These are phyloP conservation scores for Phlebopus sp. DNA, from an alignment of 1,284 basidiomycete genomes.

Conservation along the genomic window DNA sequence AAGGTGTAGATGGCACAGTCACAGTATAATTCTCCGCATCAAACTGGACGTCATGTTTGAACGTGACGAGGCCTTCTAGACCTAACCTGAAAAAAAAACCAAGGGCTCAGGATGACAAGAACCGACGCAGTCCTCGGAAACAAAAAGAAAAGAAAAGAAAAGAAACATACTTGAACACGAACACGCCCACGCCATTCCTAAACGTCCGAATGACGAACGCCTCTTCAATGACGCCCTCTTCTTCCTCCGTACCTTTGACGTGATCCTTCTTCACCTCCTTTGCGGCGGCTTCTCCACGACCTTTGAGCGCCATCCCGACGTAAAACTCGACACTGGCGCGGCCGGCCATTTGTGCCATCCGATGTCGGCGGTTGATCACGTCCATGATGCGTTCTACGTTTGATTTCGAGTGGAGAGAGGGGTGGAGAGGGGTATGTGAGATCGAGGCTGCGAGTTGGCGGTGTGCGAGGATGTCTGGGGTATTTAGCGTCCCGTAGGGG, in stretches of 20 bases:
- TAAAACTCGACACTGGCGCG: constrained; percentile 97
- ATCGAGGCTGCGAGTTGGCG: constrained; percentile 93
- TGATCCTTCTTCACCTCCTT: constrained; percentile 11
- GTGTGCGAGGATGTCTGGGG: constrained; percentile 86
- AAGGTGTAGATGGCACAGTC: constrained; percentile 53
- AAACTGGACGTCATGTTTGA: constrained; percentile 85
- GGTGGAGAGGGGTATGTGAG: constrained; percentile 79
- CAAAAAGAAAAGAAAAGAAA: constrained; percentile 1
- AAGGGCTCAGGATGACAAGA: no score
- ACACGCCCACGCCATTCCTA: constrained; percentile 93
- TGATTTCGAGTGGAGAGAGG: constrained; percentile 83
- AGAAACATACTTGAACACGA: constrained; percentile 81
- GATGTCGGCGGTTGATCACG: constrained; percentile 89
- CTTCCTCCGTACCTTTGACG: constrained; percentile 15
- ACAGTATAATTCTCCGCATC: constrained; percentile 92
- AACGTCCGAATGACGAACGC: constrained; percentile 96
- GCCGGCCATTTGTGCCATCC: constrained; percentile 96
- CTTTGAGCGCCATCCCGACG: constrained; percentile 88
- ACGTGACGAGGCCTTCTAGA: constrained; percentile 91
- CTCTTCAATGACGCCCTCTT: constrained; percentile 67
- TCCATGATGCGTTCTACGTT: constrained; percentile 88
- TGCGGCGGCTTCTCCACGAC: constrained; percentile 48
- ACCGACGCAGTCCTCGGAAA: no score
- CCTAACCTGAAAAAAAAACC: constrained; percentile 64
- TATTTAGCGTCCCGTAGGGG: constrained; percentile 16